These are phyloP conservation scores for Arthrocladium fulminans DNA, from an alignment of 2,329 filamentous ascomycete species.

Conservation along the genomic window DNA sequence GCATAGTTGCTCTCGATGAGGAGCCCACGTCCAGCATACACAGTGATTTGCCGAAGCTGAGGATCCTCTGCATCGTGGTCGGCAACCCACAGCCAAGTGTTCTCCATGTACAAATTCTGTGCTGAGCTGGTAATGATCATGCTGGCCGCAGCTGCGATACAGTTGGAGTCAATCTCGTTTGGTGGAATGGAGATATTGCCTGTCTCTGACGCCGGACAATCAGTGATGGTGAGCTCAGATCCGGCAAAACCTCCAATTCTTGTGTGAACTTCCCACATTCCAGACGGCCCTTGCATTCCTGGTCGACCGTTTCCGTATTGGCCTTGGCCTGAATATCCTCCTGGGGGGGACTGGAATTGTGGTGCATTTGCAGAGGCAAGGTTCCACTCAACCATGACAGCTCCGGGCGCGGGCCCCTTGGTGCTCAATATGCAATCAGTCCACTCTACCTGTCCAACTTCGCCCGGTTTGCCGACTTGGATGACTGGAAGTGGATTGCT, in stretches of 20 bases:
- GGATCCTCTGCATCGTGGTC: slow-evolving; percentile 49
- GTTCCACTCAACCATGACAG: slow-evolving; percentile 66
- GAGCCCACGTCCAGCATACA: slow-evolving; percentile 47
- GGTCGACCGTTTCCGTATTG: slow-evolving; percentile 2
- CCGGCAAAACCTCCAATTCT: slow-evolving; percentile 46
- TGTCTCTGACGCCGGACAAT: slow-evolving; percentile 37
- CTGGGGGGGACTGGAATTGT: neutral
- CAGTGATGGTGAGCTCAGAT: slow-evolving; percentile 34
- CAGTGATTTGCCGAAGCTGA: slow-evolving; percentile 40
- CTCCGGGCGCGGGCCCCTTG: slow-evolving; percentile 57
- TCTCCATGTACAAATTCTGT: slow-evolving; percentile 38
- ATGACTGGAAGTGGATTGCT: slow-evolving; percentile 55
- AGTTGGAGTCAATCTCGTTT: slow-evolving; percentile 13
- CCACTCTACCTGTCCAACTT: slow-evolving; percentile 59
- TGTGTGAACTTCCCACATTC: slow-evolving; percentile 51
- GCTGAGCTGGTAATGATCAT: slow-evolving; percentile 31
- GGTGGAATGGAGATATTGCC: slow-evolving; percentile 23
- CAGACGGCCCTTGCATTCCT: slow-evolving; percentile 25
- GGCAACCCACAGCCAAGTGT: slow-evolving; percentile 45
- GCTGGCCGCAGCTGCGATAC: slow-evolving; percentile 30
- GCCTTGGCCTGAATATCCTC: slow-evolving; percentile 1
- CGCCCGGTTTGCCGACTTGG: slow-evolving; percentile 56
- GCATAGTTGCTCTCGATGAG: slow-evolving; percentile 38
- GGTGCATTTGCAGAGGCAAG: slow-evolving; percentile 40
- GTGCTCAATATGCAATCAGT: slow-evolving; percentile 65